Evolutionary conservation across 2,329 filamentous ascomycete species (phyloP).

Genomic region (Nemania sp.): DNA sequence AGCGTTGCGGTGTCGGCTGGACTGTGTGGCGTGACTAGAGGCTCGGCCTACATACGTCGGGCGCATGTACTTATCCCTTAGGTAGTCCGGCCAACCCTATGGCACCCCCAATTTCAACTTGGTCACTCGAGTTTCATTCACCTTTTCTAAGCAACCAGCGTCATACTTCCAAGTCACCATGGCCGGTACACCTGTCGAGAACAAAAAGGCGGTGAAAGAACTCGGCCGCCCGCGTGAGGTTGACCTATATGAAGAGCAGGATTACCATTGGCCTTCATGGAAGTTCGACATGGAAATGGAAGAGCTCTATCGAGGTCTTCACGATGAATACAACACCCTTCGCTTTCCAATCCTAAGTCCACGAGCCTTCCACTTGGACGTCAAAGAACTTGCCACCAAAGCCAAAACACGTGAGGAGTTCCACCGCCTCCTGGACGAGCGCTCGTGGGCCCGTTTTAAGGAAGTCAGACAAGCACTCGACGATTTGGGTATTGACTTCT

Average conservation of each 20-base stretch:
- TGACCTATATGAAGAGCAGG: neutral
- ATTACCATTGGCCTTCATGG: neutral
- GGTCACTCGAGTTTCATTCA: neutral
- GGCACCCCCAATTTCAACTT: too few species aligned
- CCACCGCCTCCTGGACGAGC: constrained; percentile 11
- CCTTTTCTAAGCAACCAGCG: neutral
- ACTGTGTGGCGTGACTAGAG: too few species aligned
- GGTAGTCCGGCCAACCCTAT: too few species aligned
- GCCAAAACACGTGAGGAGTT: neutral
- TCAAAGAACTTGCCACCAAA: constrained; percentile 4
- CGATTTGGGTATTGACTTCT: too few species aligned
- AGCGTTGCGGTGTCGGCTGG: neutral
- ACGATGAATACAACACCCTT: constrained; percentile 10
- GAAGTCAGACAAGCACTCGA: too few species aligned
- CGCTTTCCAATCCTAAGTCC: constrained; percentile 6
- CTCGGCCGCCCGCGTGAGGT: neutral
- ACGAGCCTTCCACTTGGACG: constrained; percentile 1
- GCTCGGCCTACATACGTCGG: too few species aligned
- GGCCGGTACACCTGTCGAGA: neutral
- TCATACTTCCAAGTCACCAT: neutral
- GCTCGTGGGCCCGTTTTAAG: neutral
- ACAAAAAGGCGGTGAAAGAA: neutral
- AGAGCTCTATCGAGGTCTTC: constrained; percentile 3
- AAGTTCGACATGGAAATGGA: neutral
- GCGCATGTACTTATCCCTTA: too few species aligned